Base-by-base conservation (phyloP, 495 filamentous ascomycete species). In the Penicillium fimorum region DNA sequence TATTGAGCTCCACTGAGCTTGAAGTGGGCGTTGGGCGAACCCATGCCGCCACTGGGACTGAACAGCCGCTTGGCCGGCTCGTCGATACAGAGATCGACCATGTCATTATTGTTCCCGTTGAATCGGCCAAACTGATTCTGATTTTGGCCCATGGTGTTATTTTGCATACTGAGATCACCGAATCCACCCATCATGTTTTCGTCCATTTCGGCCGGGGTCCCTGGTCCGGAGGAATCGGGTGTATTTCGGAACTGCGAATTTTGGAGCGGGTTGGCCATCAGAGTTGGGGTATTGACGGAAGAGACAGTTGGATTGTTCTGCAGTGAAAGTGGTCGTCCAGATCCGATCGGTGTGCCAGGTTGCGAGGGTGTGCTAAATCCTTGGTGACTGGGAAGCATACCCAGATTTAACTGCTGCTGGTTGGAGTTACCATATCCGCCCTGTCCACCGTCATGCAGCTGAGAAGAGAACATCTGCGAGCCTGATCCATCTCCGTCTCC, bases 251-350 rank as follows among this genome's bases (percentile, higher is more conserved):
- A 86, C 55, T 87, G 82, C n/a, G 80, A 77, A 42, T 80, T 80
- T 59, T 84, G 80, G 37, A 83, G 72, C 30, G 87, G 84, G 53
- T 81, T 76, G 7, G 86, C 87, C 56, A 80, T 86, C 53, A 97
- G 76, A 11, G 92, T 96, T 0, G 92, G 94, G 4, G 92, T 96
- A 65, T 97, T 97, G 50, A 96, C 92, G 35, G 92, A 96, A 11
- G 94, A 96, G n/a, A 97, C 90, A 0, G 92, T 97, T 24, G 94
- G 94, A 65, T 97, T 97, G 66, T 96, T 90, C 66, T 92, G 89
- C 69, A 95, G 86, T 24, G 77, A 75, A 58, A 82, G 62, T 53
- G 81, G 67, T 61, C 89, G 86, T 55, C 78, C 81, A 24, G 84
- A 81, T 29, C 87, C 81, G 15, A 90, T 85, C 2, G 94, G 94